Evolutionary conservation across 176 grass and related monocot species (phyloP).

Genomic region (Urochloa ruziziensis): DNA sequence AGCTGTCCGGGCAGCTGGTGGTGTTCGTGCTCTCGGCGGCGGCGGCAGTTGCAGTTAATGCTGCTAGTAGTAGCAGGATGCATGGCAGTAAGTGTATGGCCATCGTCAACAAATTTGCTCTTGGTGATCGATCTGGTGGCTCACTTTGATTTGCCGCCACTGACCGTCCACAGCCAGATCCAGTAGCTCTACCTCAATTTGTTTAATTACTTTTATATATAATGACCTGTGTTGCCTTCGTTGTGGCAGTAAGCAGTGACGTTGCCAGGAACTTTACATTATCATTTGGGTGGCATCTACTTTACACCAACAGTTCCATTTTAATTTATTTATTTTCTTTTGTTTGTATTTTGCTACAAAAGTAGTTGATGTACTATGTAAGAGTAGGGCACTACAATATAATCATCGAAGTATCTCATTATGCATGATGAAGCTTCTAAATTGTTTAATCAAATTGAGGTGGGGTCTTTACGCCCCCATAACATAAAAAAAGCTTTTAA

Average conservation of each 20-base stretch:
- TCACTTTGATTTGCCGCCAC: background rate
- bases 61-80: background rate
- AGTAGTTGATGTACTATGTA: background rate
- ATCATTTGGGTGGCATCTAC: background rate
- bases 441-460: no score
- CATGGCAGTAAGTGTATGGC: background rate
- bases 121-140: background rate
- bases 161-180: background rate
- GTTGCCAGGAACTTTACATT: background rate
- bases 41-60: background rate
- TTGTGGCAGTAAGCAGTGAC: background rate
- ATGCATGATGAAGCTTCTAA: background rate
- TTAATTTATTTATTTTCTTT: background rate
- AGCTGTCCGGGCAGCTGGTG: constrained; percentile 30
- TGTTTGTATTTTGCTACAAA: background rate
- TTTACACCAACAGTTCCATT: background rate
- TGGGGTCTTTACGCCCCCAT: no score
- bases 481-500: no score
- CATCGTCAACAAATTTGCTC: background rate
- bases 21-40: background rate
- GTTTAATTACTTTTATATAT: background rate
- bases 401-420: no score
- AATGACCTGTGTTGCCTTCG: background rate
- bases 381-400: no score
- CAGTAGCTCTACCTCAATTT: background rate